Evolutionary conservation across 208 protist genomes (phyloP).

Genomic region (Entamoeba nuttalli): DNA sequence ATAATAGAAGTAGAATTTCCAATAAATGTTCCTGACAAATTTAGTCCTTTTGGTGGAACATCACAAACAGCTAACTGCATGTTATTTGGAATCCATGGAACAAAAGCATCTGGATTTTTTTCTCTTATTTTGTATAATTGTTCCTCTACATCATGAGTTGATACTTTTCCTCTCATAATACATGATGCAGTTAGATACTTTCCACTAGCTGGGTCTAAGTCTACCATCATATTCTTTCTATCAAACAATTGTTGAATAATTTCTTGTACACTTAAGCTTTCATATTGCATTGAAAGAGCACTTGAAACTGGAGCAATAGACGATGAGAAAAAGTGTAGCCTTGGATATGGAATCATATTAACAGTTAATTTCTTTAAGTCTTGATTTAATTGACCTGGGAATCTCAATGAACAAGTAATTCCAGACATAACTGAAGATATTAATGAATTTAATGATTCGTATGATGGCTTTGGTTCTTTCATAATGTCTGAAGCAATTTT

Average conservation of each 20-base stretch:
- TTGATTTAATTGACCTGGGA: conserved; percentile 58
- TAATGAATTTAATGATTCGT: conserved; percentile 52
- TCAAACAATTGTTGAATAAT: conserved; percentile 57
- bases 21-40: conserved; percentile 72
- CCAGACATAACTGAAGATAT: conserved; percentile 56
- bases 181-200: conserved; percentile 56
- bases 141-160: conserved; percentile 58
- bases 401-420: conserved; percentile 50
- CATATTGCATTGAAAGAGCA: conserved; percentile 35
- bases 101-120: conserved; percentile 49
- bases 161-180: conserved; percentile 63
- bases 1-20: conserved; percentile 77
- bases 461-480: conserved; percentile 50
- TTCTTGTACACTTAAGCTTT: conserved; percentile 45
- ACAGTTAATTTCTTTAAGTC: conserved; percentile 47
- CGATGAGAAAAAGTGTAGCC: conserved; percentile 60
- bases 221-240: conserved; percentile 56
- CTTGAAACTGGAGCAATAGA: conserved; percentile 47
- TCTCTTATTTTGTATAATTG: conserved; percentile 49
- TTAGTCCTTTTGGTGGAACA: conserved; percentile 63
- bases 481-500: conserved; percentile 54
- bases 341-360: conserved; percentile 56
- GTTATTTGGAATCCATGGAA: conserved; percentile 69
- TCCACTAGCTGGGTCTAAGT: conserved; percentile 45
- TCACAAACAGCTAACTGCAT: conserved; percentile 66